These are phyloP conservation scores for Pezicula carpinea DNA, from an alignment of 2,329 filamentous ascomycete species.

Conservation along the genomic window DNA sequence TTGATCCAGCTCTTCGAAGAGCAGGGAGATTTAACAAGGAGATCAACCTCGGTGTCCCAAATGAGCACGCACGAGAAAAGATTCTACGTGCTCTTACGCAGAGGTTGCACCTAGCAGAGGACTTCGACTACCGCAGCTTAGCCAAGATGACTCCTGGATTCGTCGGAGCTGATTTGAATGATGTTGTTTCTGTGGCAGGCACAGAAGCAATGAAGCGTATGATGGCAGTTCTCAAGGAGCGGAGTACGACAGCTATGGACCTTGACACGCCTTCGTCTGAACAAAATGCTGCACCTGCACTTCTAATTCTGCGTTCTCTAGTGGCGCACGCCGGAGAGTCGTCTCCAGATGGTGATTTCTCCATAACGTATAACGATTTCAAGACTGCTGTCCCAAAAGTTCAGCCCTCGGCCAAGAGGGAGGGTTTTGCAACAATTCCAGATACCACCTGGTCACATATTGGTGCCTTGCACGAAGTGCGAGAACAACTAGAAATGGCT, in stretches of 20 bases:
- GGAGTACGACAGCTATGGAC: conserved; percentile 26
- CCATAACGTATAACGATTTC: conserved; percentile 66
- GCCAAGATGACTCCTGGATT: conserved; percentile 88
- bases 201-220: conserved; percentile 33
- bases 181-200: conserved; percentile 41
- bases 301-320: conserved; percentile 44
- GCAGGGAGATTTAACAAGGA: conserved; percentile 77
- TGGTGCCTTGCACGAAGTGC: conserved; percentile 75
- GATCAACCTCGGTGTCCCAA: conserved; percentile 84
- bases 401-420: conserved; percentile 77
- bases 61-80: conserved; percentile 68
- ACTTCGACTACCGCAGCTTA: conserved; percentile 69
- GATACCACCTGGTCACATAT: conserved; percentile 92
- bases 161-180: conserved; percentile 83
- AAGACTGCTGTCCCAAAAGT: conserved; percentile 68
- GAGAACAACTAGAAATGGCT: conserved; percentile 75
- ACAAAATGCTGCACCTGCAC: conserved; percentile 18
- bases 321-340: conserved; percentile 49
- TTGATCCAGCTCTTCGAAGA: conserved; percentile 73
- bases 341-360: conserved; percentile 47
- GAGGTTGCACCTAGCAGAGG: conserved; percentile 56
- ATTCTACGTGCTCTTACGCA: conserved; percentile 73
- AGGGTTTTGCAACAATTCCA: conserved; percentile 92
- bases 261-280: conserved; percentile 19
- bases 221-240: conserved; percentile 28